Conservation (phyloP, 164 flowering plant genomes). For the Aristolochia fimbriata region DNA sequence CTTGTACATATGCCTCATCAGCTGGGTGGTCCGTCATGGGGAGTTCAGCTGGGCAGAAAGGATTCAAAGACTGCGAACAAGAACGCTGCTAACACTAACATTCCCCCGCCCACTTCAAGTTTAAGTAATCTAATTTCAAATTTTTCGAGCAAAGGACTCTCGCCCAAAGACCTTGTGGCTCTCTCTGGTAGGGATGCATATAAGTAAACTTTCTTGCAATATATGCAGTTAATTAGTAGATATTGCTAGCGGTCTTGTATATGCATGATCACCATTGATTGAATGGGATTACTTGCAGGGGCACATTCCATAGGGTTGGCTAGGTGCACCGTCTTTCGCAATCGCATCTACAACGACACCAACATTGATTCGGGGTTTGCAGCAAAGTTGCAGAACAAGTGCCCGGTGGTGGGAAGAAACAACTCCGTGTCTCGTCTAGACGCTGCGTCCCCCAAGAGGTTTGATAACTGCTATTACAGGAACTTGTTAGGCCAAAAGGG, state of each 20-base stretch:
- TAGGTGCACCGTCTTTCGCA: constrained; percentile 50
- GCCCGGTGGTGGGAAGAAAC: constrained; percentile 45
- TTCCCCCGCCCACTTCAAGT: constrained; percentile 53
- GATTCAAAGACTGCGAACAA: constrained; percentile 62
- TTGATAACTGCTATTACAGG: constrained; percentile 44
- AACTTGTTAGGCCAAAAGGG: constrained; percentile 35
- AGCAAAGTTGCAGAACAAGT: constrained; percentile 20
- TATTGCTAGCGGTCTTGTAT: background rate
- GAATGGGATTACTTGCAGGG: constrained; percentile 20
- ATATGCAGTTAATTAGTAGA: background rate
- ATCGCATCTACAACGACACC: constrained; percentile 57
- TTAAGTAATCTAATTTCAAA: constrained; percentile 34
- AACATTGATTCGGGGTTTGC: constrained; percentile 48
- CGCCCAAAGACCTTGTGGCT: constrained; percentile 38
- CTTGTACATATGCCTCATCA: constrained; percentile 3
- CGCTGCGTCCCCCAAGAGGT: constrained; percentile 26
- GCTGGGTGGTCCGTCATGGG: constrained; percentile 74
- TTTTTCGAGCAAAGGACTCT: constrained; percentile 18
- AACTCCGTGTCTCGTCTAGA: constrained; percentile 52
- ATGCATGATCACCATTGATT: too few species aligned
- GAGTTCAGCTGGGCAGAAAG: constrained; percentile 66
- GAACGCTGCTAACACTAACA: constrained; percentile 43
- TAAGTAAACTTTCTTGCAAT: background rate
- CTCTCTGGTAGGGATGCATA: background rate
- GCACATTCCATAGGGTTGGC: constrained; percentile 42